Conservation (phyloP, 176 grass and related monocot species). For the Cenchrus americanus region DNA sequence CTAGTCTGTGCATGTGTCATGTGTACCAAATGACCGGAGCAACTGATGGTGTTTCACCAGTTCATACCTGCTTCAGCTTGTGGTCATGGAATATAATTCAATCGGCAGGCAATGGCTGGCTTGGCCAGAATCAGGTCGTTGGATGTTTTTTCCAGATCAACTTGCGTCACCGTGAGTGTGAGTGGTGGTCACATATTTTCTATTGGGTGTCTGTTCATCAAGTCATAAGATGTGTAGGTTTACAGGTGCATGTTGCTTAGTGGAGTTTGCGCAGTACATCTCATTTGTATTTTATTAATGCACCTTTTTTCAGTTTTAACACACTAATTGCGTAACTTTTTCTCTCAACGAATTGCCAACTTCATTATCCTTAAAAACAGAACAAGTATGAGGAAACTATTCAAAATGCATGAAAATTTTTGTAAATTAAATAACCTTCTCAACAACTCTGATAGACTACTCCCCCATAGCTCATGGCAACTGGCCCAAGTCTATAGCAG, state of each 20-base stretch:
- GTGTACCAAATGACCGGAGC: conserved; percentile 19
- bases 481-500: not conserved
- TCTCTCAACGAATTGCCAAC: not conserved
- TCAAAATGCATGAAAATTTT: conserved; percentile 10
- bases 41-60: conserved; percentile 32
- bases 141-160: conserved; percentile 13
- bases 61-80: conserved; percentile 40
- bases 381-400: not conserved
- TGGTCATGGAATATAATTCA: conserved; percentile 11
- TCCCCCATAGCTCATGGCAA: not conserved
- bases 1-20: conserved; percentile 20
- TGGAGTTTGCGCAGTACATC: not conserved
- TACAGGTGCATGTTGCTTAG: conserved; percentile 1
- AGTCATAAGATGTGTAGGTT: not conserved
- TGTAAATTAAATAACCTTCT: conserved; percentile 20
- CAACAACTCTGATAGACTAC: not conserved
- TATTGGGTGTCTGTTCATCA: not conserved
- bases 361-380: conserved; percentile 7
- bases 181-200: not conserved
- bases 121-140: conserved; percentile 26
- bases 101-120: conserved; percentile 14
- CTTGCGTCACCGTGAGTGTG: not conserved
- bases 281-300: not conserved
- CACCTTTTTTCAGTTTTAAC: not conserved
- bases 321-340: not conserved